A percentile compares a stretch with the other conserved stretches of the same genome.
Conservation (phyloP, 2,329 filamentous ascomycete species). For the Monosporascus sp. region DNA sequence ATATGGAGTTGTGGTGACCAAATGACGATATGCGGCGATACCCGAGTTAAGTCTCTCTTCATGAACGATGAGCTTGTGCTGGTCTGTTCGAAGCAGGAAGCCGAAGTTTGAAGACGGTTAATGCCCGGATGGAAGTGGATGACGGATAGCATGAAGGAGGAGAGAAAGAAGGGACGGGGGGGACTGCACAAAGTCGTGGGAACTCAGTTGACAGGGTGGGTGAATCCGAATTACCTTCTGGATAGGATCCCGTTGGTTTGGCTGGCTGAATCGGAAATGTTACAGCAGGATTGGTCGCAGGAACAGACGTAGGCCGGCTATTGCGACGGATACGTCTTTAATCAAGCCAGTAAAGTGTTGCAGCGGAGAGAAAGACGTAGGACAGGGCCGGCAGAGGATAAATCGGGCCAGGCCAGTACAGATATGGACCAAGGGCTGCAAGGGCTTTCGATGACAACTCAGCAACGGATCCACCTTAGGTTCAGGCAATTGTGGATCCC, state of each 20-base stretch:
- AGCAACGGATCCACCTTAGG: neutral
- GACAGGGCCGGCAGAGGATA: neutral
- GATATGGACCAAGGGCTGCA: too few relatives aligned
- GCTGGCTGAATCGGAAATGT: neutral
- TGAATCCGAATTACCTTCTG: neutral
- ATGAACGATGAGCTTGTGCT: neutral
- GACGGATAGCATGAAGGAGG: neutral
- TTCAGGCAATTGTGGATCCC: neutral
- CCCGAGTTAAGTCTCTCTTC: neutral
- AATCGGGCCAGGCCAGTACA: neutral
- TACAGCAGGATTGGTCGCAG: neutral
- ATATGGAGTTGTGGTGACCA: neutral
- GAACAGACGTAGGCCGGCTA: neutral
- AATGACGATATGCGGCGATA: neutral
- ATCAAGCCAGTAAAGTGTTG: neutral
- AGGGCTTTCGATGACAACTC: neutral
- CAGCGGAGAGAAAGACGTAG: neutral
- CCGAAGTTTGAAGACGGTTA: neutral
- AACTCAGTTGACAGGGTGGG: neutral
- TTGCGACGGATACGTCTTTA: neutral
- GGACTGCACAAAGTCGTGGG: neutral
- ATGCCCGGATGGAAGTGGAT: neutral
- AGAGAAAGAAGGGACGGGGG: neutral
- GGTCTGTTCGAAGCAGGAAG: neutral
- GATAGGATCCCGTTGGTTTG: neutral